Conservation (phyloP, 176 grass and related monocot genomes). For the Ensete glaucum region DNA sequence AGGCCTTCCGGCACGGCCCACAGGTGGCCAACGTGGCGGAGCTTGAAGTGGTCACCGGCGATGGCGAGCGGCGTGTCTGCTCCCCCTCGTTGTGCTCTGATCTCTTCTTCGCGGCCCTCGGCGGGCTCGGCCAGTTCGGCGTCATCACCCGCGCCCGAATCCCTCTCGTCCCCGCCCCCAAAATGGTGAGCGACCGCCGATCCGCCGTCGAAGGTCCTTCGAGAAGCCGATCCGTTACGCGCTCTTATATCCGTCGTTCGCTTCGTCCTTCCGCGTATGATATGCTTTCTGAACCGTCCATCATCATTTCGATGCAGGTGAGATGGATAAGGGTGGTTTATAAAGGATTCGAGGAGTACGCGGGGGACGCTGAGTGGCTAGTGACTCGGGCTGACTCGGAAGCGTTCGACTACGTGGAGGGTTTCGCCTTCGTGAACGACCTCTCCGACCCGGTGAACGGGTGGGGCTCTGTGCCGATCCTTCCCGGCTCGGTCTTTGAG, state of each 20-base stretch:
- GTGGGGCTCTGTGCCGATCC: constrained; percentile 64
- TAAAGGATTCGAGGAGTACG: constrained; percentile 54
- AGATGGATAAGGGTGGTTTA: constrained; percentile 71
- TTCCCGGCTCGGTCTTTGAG: constrained; percentile 38
- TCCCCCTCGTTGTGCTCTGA: constrained; percentile 37
- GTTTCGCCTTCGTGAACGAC: constrained; percentile 61
- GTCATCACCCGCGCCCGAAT: constrained; percentile 86
- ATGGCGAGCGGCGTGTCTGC: constrained; percentile 55
- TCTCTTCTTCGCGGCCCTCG: constrained; percentile 81
- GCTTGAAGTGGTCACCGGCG: constrained; percentile 63
- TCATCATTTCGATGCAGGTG: constrained; percentile 30
- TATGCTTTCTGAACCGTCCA: not conserved
- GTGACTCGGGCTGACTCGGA: constrained; percentile 31
- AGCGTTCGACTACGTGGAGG: constrained; percentile 82
- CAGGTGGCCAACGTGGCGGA: constrained; percentile 82
- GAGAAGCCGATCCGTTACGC: not conserved
- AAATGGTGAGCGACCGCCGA: constrained; percentile 24
- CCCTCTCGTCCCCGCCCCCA: constrained; percentile 50
- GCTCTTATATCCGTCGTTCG: not conserved
- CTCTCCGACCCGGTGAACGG: constrained; percentile 69
- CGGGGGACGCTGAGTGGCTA: constrained; percentile 71
- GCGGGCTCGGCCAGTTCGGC: constrained; percentile 94
- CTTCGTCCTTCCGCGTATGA: too few relatives aligned
- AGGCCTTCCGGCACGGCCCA: constrained; percentile 70
- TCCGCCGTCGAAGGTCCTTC: too few relatives aligned